Conservation (phyloP, 1,139 yeast species). For the Taiozyma onychis region DNA sequence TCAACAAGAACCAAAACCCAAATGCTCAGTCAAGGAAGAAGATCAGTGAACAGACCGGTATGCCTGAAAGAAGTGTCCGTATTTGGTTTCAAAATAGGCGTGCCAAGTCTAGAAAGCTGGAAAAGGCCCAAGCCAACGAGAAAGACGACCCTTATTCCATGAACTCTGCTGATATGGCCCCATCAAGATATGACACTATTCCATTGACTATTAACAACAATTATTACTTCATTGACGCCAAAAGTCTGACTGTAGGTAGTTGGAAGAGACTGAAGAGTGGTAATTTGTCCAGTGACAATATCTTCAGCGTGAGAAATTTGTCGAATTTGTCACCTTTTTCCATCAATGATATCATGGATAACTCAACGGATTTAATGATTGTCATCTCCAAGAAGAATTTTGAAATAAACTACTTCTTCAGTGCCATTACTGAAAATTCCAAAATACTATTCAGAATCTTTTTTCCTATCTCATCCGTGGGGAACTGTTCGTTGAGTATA, state of each 20-base stretch:
- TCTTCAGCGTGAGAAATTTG: slow-evolving; percentile 35
- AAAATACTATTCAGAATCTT: slow-evolving; percentile 67
- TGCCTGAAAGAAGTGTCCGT: slow-evolving; percentile 88
- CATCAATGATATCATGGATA: slow-evolving; percentile 54
- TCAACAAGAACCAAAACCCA: slow-evolving; percentile 68
- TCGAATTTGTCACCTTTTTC: slow-evolving; percentile 63
- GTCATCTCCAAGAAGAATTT: slow-evolving; percentile 61
- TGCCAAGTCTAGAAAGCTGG: slow-evolving; percentile 67
- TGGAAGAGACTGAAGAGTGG: slow-evolving; percentile 79
- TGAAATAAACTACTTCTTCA: slow-evolving; percentile 45
- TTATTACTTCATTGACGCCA: slow-evolving; percentile 62
- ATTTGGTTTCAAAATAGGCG: slow-evolving; percentile 95
- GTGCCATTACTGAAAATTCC: slow-evolving; percentile 56
- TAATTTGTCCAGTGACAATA: slow-evolving; percentile 34
- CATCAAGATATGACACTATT: slow-evolving; percentile 30
- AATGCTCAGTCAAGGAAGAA: slow-evolving; percentile 60
- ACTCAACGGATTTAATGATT: slow-evolving; percentile 59
- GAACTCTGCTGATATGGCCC: slow-evolving; percentile 7
- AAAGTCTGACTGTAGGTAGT: slow-evolving; percentile 64
- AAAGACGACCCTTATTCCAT: slow-evolving; percentile 13
- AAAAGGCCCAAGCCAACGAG: slow-evolving; percentile 33
- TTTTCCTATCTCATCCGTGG: slow-evolving; percentile 43
- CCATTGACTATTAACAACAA: slow-evolving; percentile 59
- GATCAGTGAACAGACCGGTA: slow-evolving; percentile 69
- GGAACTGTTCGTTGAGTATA: slow-evolving; percentile 32